phyloP scores from a whole-genome alignment of 2,329 filamentous ascomycete species.

The Diplodia intermedia region DNA sequence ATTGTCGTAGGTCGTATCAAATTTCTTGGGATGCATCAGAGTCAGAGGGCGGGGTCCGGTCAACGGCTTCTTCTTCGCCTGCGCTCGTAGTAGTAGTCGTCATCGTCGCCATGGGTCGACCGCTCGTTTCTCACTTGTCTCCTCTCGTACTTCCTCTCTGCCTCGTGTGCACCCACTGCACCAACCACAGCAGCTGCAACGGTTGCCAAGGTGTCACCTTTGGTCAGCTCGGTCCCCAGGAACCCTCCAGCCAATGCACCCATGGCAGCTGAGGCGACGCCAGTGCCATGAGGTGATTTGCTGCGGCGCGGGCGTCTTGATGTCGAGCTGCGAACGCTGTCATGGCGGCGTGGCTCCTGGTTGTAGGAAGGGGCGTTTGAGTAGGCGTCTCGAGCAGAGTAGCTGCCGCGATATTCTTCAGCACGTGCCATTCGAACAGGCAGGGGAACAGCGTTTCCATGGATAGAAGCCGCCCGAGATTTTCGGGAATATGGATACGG shows the following conservation, averaged over 20 bases:
- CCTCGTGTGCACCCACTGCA: conserved; percentile 43
- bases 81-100: conserved; percentile 27
- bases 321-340: conserved; percentile 13
- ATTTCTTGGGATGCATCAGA: neutral
- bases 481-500: conserved; percentile 11
- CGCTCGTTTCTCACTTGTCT: conserved; percentile 18
- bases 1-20: neutral
- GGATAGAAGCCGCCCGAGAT: neutral
- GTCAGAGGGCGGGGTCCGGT: neutral
- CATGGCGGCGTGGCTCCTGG: conserved; percentile 5
- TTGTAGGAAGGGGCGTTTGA: conserved; percentile 4
- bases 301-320: conserved; percentile 16
- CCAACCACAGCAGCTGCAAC: conserved; percentile 47
- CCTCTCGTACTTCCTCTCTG: conserved; percentile 40
- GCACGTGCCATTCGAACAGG: neutral
- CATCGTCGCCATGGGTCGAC: neutral
- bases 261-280: conserved; percentile 37
- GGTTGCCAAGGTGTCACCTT: conserved; percentile 40
- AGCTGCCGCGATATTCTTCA: neutral
- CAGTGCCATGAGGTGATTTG: conserved; percentile 14
- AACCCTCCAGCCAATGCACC: conserved; percentile 47
- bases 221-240: conserved; percentile 41
- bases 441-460: neutral
- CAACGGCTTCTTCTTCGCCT: conserved; percentile 23
- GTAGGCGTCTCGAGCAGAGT: conserved; percentile 8